Percentiles rank a stretch among this genome's conserved stretches.
Evolutionary conservation across 208 protist genomes (phyloP).

Genomic region (Trypanosoma melophagium): DNA sequence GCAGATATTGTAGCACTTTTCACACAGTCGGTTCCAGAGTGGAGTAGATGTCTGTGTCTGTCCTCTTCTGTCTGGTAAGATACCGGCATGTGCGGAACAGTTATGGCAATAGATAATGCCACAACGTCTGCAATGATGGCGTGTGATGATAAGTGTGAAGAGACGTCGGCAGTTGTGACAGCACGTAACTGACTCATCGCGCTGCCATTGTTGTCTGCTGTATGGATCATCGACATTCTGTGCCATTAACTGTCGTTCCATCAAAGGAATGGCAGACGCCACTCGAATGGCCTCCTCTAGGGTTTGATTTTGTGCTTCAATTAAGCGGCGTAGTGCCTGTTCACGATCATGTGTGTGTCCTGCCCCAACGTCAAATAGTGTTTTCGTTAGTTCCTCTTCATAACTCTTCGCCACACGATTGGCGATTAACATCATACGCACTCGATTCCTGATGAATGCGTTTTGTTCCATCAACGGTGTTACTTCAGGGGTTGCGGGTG

Average conservation of each 20-base stretch:
- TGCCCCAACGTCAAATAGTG: neutral
- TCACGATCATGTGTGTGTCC: neutral
- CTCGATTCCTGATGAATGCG: slow-evolving; percentile 34
- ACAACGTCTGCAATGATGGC: slow-evolving; percentile 67
- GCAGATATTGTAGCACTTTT: slow-evolving; percentile 52
- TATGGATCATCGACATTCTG: slow-evolving; percentile 39
- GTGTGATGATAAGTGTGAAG: slow-evolving; percentile 44
- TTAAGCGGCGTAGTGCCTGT: slow-evolving; percentile 12
- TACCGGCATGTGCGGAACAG: slow-evolving; percentile 52
- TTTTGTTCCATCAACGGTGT: neutral
- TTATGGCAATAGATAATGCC: slow-evolving; percentile 70
- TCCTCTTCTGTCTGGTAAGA: slow-evolving; percentile 34
- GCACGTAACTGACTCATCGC: slow-evolving; percentile 33
- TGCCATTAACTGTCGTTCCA: slow-evolving; percentile 44
- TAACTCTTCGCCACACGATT: slow-evolving; percentile 19
- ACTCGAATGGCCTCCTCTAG: slow-evolving; percentile 41
- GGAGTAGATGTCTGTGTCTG: neutral
- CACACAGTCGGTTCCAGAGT: slow-evolving; percentile 58
- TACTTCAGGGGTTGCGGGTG: neutral
- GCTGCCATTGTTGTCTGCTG: slow-evolving; percentile 41
- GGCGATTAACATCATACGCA: slow-evolving; percentile 43
- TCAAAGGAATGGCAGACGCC: slow-evolving; percentile 28
- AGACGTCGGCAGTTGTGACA: slow-evolving; percentile 35
- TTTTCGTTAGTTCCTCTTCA: slow-evolving; percentile 1
- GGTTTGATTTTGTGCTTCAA: slow-evolving; percentile 34